Evolutionary conservation across 768 basidiomycete genomes (phyloP), one percentile per base, ranked within the genome.

Genomic region (Agaricus sinodeliciosus): DNA sequence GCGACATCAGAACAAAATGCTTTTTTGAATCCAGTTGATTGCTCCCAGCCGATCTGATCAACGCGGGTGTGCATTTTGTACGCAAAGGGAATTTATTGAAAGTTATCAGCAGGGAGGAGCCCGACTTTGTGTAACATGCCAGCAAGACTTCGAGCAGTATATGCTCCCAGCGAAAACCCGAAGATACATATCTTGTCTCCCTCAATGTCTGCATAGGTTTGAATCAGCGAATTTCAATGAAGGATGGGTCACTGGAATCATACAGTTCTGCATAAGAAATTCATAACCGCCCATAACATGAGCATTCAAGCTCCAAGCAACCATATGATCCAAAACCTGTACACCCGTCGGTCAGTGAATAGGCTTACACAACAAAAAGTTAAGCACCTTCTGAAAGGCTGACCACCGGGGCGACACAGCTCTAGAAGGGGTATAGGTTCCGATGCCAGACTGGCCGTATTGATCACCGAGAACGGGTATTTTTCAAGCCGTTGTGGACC

Each of bases 131-230:
- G 73, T 5, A 78, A 56, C 78, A 79, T 78, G 2, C 77, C 74
- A 19, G 58, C 58, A 4, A 57, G 48, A 48, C 56, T 73, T 42
- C 83, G 69, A 12, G 82, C 82, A 0, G 80, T 81, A 62, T 82
- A 83, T 6, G 81, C 80, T 12, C 84, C 84, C 28, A 84, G 71
- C 28, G 82, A 84, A 63, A 87, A 86, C 0, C 72, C 84, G 57
- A 85, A 84, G 35, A 87, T 72, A 57, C 74, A 84, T 12, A 87
- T 80, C 55, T 71, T 72, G 65, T 86, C 83, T 22, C 79, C 80
- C 13, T 67, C 61, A 3, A 67, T 66, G 56, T 79, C 77, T 79
- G 45, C 5, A 35, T n/a, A 37, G 8, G 25, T 28, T 8, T 12
- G 6, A 27, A 27, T 34, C 9, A 22, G 26, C 27, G 18, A 31